Evolutionary conservation across 768 basidiomycete species (phyloP).

Genomic region (Coprinopsis strossmayeri): DNA sequence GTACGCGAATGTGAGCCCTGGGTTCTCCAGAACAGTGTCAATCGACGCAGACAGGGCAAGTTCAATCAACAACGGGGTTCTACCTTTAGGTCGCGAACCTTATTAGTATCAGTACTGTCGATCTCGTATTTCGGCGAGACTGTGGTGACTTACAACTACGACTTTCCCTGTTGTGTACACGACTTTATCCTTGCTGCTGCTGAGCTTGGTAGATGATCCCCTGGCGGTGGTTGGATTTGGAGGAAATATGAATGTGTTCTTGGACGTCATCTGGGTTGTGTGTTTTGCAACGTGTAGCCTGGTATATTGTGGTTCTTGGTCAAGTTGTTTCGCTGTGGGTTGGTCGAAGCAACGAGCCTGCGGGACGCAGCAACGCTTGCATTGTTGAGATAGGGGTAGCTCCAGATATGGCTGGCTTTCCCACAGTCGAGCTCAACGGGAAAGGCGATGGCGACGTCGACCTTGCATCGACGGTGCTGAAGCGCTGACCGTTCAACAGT

Average conservation of each 20-base stretch:
- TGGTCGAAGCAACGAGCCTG: too few species aligned
- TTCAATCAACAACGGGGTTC: slow-evolving; percentile 14
- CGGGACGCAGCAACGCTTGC: too few species aligned
- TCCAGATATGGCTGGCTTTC: too few species aligned
- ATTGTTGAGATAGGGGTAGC: too few species aligned
- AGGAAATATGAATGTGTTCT: slow-evolving; percentile 45
- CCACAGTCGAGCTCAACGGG: too few species aligned
- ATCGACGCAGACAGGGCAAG: not conserved
- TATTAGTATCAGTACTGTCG: not conserved
- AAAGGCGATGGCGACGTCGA: too few species aligned
- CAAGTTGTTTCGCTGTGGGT: too few species aligned
- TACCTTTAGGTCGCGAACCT: slow-evolving; percentile 85
- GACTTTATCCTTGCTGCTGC: slow-evolving; percentile 63
- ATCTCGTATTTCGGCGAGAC: not conserved
- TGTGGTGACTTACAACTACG: slow-evolving; percentile 61
- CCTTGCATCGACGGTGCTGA: too few species aligned
- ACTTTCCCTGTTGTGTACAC: slow-evolving; percentile 81
- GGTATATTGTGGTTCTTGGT: too few species aligned
- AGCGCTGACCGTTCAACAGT: too few species aligned
- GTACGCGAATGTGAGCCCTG: slow-evolving; percentile 56
- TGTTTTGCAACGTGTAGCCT: too few species aligned
- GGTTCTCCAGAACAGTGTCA: slow-evolving; percentile 43
- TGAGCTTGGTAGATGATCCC: slow-evolving; percentile 28
- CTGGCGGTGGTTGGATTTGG: slow-evolving; percentile 48
- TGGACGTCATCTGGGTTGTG: slow-evolving; percentile 33